Evolutionary conservation across 2,329 filamentous ascomycete genomes (phyloP).

Genomic region (Aureobasidium sp.): DNA sequence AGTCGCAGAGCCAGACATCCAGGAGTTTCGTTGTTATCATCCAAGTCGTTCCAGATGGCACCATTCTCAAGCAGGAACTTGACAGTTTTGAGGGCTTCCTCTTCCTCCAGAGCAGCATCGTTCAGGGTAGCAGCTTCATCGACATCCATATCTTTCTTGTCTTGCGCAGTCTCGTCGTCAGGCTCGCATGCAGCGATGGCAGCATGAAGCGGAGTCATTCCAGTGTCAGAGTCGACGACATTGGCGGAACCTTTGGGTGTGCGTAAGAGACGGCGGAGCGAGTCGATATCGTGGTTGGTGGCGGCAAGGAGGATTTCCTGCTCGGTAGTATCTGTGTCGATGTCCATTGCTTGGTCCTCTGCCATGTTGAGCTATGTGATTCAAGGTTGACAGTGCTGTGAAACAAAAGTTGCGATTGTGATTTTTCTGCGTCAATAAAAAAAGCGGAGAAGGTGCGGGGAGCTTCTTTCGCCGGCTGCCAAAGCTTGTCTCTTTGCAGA

Average conservation of each 20-base stretch:
- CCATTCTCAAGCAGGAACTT: slow-evolving; percentile 75
- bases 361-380: slow-evolving; percentile 2
- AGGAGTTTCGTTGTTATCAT: slow-evolving; percentile 79
- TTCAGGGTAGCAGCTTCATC: slow-evolving; percentile 29
- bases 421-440: not conserved
- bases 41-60: slow-evolving; percentile 96
- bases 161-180: slow-evolving; percentile 30
- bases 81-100: slow-evolving; percentile 60
- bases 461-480: not conserved
- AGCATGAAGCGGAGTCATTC: slow-evolving; percentile 81
- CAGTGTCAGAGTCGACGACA: slow-evolving; percentile 75
- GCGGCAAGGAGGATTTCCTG: slow-evolving; percentile 61
- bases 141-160: slow-evolving; percentile 23
- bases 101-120: slow-evolving; percentile 35
- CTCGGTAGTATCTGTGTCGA: slow-evolving; percentile 38
- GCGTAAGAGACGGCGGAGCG: slow-evolving; percentile 63
- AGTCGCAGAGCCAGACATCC: slow-evolving; percentile 73
- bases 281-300: slow-evolving; percentile 58
- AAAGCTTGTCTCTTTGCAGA: not conserved
- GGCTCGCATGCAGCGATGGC: slow-evolving; percentile 62
- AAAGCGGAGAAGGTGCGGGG: not conserved
- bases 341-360: slow-evolving; percentile 17
- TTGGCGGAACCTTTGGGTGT: slow-evolving; percentile 51
- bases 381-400: too few species aligned
- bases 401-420: not conserved